Evolutionary conservation across 2,329 filamentous ascomycete species (phyloP).

Genomic region (Colletotrichum abscissum): DNA sequence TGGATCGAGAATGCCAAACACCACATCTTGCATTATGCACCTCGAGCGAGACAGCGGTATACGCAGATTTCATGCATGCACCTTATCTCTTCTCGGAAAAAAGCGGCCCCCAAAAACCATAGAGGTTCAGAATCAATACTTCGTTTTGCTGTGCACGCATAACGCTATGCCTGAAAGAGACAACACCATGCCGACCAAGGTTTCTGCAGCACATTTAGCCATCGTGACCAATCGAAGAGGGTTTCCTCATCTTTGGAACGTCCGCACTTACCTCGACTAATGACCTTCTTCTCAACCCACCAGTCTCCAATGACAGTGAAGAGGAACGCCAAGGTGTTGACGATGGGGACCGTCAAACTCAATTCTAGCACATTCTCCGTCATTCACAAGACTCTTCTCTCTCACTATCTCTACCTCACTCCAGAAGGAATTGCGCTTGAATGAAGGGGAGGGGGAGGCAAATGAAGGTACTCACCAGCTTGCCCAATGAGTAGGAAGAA

Average conservation of each 20-base stretch:
- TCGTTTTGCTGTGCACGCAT: constrained; percentile 77
- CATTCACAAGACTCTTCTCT: not conserved
- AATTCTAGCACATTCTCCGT: constrained; percentile 69
- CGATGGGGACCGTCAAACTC: constrained; percentile 93
- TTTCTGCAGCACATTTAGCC: constrained; percentile 65
- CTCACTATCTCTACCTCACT: not conserved
- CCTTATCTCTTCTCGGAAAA: not conserved
- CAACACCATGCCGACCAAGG: constrained; percentile 83
- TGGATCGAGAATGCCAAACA: constrained; percentile 12
- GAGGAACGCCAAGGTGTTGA: constrained; percentile 93
- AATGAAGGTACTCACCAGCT: constrained; percentile 72
- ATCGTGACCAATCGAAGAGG: constrained; percentile 1
- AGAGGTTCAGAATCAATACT: not conserved
- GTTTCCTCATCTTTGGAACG: not conserved
- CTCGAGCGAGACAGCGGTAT: not conserved
- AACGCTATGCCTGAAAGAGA: constrained; percentile 84
- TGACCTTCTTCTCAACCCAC: constrained; percentile 93
- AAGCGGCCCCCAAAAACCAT: not conserved
- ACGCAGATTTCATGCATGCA: not conserved
- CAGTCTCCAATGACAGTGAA: constrained; percentile 96
- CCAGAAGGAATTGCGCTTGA: not conserved
- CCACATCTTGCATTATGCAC: constrained; percentile 3
- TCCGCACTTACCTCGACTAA: constrained; percentile 75
- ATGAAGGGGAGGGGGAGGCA: not conserved
- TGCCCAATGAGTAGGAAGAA: constrained; percentile 95